Base-by-base conservation (phyloP, 352 stramenopile genomes). In the Plasmopara halstedii region DNA sequence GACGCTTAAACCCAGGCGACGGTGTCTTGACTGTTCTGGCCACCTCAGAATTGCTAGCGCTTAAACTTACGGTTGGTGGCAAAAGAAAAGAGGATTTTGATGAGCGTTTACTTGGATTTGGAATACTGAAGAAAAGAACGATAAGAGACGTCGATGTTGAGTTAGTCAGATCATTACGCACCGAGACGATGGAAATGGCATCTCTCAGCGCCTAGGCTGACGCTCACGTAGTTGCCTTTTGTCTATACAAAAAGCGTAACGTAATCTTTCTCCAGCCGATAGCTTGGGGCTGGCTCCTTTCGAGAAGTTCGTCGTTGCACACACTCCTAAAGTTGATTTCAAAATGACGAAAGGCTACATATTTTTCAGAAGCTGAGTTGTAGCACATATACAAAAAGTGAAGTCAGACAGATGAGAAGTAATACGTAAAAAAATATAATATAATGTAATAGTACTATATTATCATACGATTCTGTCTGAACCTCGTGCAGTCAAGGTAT, bases 171-270 rank as follows among this genome's bases (percentile, higher is more conserved):
- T 18, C 29, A 46, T 1, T 26, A 39, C 54, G 11, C 23, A 68
- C 59, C 59, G 54, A 58, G 59, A 68, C 11, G 54, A 68, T 26
- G 58, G 37, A 29, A 68, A 53, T 0, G 59, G 59, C 59, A 68
- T 68, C 11, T 34, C 41, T 33, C n/a, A 38, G 18, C 13, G 5
- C 14, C 38, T 33, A 8, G 6, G 39, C 37, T 26, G 11, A 4
- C 17, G 38, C 53, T 15, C 46, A 3, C 4, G 3, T n/a, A 29
- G 43, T 11, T 27, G 46, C 32, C 22, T 41, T 42, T 46, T 53
- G 41, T 22, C 17, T 21, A 17, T n/a, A 9, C 20, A 3, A 6
- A 42, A 38, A 62, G 42, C 53, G 53, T 48, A 41, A 50, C 39
- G 20, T 21, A 29, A 18, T 19, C 36, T 26, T 14, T 15, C 36